A percentile compares a stretch with the other conserved stretches of the same genome.
phyloP scores from a whole-genome alignment of 306 rosid species.

The Leucaena leucocephala region DNA sequence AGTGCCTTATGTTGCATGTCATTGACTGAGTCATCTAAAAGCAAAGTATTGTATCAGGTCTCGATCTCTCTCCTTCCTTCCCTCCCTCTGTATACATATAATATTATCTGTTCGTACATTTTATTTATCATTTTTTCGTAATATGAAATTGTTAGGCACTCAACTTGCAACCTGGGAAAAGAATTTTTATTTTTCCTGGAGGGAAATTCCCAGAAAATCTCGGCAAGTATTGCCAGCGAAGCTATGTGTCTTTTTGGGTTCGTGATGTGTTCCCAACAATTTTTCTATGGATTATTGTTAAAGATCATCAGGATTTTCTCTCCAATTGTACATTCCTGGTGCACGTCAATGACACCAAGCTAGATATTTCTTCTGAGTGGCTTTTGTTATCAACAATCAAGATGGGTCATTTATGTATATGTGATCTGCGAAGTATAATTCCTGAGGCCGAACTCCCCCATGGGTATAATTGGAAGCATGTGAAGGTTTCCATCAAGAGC shows the following conservation, averaged over 20 bases:
- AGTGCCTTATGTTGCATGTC: too few relatives aligned
- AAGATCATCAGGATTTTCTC: neutral
- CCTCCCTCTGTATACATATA: neutral
- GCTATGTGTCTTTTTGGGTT: constrained; percentile 5
- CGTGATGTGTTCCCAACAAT: constrained; percentile 6
- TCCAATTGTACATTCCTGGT: neutral
- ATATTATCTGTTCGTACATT: neutral
- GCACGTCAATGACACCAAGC: neutral
- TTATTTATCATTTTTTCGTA: neutral
- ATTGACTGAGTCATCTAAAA: too few relatives aligned
- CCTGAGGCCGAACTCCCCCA: neutral
- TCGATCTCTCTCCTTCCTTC: neutral
- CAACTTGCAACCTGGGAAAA: neutral
- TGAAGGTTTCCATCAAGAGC: neutral
- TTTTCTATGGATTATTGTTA: neutral
- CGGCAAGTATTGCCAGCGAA: neutral
- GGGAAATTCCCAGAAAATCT: neutral
- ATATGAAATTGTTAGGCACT: neutral
- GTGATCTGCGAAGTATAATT: neutral
- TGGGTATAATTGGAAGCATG: neutral
- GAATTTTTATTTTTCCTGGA: neutral
- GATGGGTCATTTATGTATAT: neutral
- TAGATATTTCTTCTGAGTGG: neutral
- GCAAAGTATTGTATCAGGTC: neutral
- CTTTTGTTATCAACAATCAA: neutral